phyloP scores from a whole-genome alignment of 305 asterid genomes.

The Coffea humblotiana region DNA sequence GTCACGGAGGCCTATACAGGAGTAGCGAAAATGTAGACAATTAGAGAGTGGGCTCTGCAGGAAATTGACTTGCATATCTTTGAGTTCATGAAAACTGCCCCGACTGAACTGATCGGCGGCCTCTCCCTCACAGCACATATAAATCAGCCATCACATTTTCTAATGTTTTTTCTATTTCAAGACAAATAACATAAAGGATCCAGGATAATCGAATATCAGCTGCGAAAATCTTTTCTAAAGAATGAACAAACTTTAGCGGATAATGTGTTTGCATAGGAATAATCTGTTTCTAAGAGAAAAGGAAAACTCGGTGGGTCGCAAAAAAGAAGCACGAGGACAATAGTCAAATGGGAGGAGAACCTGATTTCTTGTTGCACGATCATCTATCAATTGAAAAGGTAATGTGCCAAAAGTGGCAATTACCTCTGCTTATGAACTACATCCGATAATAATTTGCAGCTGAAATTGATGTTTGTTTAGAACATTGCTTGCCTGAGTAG shows the following conservation, averaged over 20 bases:
- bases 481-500: constrained; percentile 33
- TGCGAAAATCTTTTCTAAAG: background rate
- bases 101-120: background rate
- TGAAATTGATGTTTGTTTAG: constrained; percentile 18
- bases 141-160: background rate
- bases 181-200: background rate
- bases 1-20: background rate
- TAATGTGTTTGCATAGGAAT: background rate
- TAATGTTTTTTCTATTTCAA: background rate
- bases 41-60: background rate
- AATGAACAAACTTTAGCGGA: background rate
- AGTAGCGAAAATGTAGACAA: background rate
- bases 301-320: constrained; percentile 8
- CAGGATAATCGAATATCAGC: background rate
- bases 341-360: constrained; percentile 4
- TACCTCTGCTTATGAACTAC: constrained; percentile 15
- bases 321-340: constrained; percentile 29
- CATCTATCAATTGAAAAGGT: constrained; percentile 23
- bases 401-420: constrained; percentile 26
- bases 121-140: background rate
- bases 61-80: background rate
- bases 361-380: constrained; percentile 1
- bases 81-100: background rate
- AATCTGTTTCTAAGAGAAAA: constrained; percentile 8
- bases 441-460: constrained; percentile 7